Conservation (phyloP, 2,329 filamentous ascomycete species). For the Diaporthe eres region DNA sequence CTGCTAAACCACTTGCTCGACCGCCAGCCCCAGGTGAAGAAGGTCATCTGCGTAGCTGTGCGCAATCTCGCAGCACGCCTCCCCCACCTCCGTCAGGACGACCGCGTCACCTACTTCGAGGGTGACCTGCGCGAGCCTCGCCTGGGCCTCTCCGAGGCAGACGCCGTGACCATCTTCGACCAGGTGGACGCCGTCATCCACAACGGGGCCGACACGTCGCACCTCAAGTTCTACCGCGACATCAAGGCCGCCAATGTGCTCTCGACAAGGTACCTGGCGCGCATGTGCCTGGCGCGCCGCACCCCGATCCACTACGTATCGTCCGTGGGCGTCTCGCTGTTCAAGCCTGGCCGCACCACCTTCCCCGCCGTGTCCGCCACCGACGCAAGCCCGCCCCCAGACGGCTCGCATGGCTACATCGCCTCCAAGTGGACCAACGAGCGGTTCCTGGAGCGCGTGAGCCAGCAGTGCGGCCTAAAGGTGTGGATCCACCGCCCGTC, state of each 20-base stretch:
- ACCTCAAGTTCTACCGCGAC: conserved; percentile 50
- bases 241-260: conserved; percentile 50
- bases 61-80: not conserved
- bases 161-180: conserved; percentile 10
- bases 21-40: not conserved
- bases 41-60: not conserved
- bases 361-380: conserved; percentile 39
- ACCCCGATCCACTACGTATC: conserved; percentile 57
- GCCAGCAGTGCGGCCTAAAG: conserved; percentile 40
- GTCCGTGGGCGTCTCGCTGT: conserved; percentile 42
- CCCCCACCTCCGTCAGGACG: not conserved
- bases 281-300: conserved; percentile 43
- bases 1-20: too few relatives aligned
- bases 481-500: conserved; percentile 50
- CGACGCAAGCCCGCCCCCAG: conserved; percentile 36
- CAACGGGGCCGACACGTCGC: conserved; percentile 54
- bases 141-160: conserved; percentile 45
- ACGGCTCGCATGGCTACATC: conserved; percentile 51
- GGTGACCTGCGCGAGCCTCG: conserved; percentile 49
- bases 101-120: not conserved
- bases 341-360: not conserved
- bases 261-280: conserved; percentile 49
- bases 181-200: conserved; percentile 60
- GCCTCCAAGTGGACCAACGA: conserved; percentile 47
- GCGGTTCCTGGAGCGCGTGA: conserved; percentile 47